Conservation (phyloP, 2,329 filamentous ascomycete species). For the Ceratocystis colombiana region DNA sequence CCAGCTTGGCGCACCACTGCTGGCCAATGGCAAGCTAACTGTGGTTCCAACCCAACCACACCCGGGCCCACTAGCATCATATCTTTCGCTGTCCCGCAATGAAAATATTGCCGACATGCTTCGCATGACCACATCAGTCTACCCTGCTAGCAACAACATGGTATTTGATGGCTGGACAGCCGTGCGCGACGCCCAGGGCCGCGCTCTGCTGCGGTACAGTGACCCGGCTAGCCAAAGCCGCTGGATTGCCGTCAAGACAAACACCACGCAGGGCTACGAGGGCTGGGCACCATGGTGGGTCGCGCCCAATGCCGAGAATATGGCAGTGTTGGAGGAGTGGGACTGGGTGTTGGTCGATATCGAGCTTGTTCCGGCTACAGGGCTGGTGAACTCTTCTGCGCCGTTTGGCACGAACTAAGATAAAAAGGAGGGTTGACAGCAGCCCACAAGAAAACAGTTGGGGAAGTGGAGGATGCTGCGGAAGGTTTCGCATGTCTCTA, state of each 20-base stretch:
- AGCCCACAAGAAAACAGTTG: neutral
- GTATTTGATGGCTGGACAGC: constrained; percentile 17
- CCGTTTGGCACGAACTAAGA: constrained; percentile 23
- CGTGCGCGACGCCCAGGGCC: constrained; percentile 9
- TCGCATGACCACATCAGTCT: constrained; percentile 15
- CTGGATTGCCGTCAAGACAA: constrained; percentile 25
- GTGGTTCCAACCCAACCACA: constrained; percentile 23
- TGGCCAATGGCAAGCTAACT: constrained; percentile 13
- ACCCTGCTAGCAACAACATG: constrained; percentile 18
- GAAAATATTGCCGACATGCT: constrained; percentile 13
- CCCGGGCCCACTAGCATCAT: constrained; percentile 19
- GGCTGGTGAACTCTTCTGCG: constrained; percentile 21
- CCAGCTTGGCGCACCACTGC: constrained; percentile 2
- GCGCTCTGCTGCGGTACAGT: constrained; percentile 17
- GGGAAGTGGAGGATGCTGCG: neutral
- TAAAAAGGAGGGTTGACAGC: neutral
- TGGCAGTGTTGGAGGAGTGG: constrained; percentile 12
- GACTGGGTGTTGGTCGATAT: constrained; percentile 21
- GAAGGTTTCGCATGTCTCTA: neutral
- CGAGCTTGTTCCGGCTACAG: constrained; percentile 23
- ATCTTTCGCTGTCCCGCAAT: constrained; percentile 13
- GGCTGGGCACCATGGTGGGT: constrained; percentile 26
- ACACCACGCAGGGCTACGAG: constrained; percentile 22
- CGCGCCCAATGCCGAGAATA: constrained; percentile 3
- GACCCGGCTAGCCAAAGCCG: constrained; percentile 13